These are phyloP conservation scores for Chenopodium suecicum DNA, from an alignment of 148 eudicot species.

Conservation along the genomic window DNA sequence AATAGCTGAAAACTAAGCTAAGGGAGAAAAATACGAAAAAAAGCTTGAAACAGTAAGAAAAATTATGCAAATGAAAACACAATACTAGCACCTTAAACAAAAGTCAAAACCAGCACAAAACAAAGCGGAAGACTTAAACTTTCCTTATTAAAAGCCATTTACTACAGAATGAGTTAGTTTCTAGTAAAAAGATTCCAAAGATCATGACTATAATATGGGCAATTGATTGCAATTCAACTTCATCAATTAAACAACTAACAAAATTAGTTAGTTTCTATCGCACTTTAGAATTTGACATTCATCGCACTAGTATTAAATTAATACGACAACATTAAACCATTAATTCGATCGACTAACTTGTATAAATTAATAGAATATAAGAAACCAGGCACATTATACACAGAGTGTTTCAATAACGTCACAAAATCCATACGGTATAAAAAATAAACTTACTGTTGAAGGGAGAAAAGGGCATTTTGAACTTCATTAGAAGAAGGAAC, in stretches of 20 bases:
- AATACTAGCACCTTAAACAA: not conserved
- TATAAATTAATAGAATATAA: no score
- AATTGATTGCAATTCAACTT: not conserved
- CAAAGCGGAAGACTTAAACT: not conserved
- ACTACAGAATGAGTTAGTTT: not conserved
- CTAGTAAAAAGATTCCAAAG: not conserved
- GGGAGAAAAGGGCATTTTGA: slow-evolving; percentile 49
- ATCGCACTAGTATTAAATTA: not conserved
- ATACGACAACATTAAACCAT: no score
- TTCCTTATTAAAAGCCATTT: no score
- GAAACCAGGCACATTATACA: no score
- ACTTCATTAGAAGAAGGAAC: slow-evolving; percentile 56
- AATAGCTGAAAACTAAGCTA: not conserved
- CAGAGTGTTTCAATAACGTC: not conserved
- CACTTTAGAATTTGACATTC: not conserved
- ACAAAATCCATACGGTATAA: no score
- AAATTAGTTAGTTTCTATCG: not conserved
- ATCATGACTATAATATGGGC: not conserved
- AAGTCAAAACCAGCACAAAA: not conserved
- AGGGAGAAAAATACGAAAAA: not conserved
- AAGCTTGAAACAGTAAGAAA: no score
- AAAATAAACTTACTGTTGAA: slow-evolving; percentile 44
- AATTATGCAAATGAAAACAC: not conserved
- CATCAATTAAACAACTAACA: not conserved
- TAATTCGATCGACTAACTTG: no score